Evolutionary conservation across 1,284 basidiomycete species (phyloP), one percentile per base, ranked within the genome.

Genomic region (Moniliella sp.): DNA sequence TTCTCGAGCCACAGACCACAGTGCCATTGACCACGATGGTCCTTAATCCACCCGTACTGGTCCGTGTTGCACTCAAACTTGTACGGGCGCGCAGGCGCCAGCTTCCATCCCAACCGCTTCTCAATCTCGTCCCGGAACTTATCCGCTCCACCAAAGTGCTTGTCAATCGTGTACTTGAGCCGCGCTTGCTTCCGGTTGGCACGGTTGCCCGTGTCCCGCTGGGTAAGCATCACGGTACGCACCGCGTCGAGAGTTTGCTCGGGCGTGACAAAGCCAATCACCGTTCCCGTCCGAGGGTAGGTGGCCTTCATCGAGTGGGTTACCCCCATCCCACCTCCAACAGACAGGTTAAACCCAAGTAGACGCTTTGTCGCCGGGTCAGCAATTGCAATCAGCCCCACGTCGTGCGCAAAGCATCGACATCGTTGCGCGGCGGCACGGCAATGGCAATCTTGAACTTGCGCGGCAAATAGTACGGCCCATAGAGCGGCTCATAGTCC

Each of bases 251-350:
- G 70, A 31, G 78, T 83, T 60, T 97, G 76, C 42, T 88, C 82
- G 10, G 74, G 67, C 1, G 76, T 79, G 50, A 83, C 82, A 67
- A 93, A 99, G 34, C 88, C 91, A 44, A 99, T 72, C 16, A 93
- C 66, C 50, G 76, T 75, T 30, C 74, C 84, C 26, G 78, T 64
- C 40, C 91, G 75, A 28, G 91, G 91, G 63, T 97, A 97, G 0
- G 88, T 99, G 68, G 88, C 86, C 69, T 94, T 97, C 70, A 83
- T 91, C 32, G 80, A 83, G 60, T 97, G 86, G 0, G 88, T 94
- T 28, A 97, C 88, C 64, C 88, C 88, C 88, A 99, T 99, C 37
- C 88, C 91, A 56, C 88, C 88, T 48, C 88, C 63, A 11, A 64
- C 48, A 4, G 50, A 41, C 25, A 64, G 45, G 50, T 65, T 65